Conservation (phyloP, 169 alveolate species). For the Cryptosporidium sp. region DNA sequence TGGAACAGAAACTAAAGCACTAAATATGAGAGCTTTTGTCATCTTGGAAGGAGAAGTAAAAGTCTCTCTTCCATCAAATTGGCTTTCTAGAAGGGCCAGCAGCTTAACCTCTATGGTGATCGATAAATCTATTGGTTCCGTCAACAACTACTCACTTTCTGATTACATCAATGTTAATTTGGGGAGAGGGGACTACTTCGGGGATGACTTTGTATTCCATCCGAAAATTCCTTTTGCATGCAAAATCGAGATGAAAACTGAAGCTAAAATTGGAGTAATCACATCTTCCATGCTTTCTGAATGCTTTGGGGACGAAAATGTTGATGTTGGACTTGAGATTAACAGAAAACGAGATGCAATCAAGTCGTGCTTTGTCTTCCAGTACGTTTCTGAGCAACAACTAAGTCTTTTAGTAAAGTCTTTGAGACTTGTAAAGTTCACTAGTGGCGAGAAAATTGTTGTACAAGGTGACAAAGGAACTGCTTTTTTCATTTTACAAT, state of each 20-base stretch:
- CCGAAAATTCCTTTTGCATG: conserved; percentile 88
- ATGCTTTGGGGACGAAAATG: conserved; percentile 69
- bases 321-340: conserved; percentile 72
- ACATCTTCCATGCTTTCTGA: conserved; percentile 72
- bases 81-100: conserved; percentile 45
- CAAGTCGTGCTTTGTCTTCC: conserved; percentile 72
- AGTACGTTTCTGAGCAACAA: conserved; percentile 73
- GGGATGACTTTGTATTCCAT: conserved; percentile 91
- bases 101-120: conserved; percentile 22
- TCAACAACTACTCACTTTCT: conserved; percentile 28
- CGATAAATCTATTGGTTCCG: conserved; percentile 58
- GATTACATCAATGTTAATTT: conserved; percentile 74
- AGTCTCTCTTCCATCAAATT: conserved; percentile 59
- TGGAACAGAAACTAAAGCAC: conserved; percentile 31
- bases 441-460: conserved; percentile 89
- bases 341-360: conserved; percentile 63
- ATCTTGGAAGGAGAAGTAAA: conserved; percentile 89
- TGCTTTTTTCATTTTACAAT: conserved; percentile 90
- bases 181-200: conserved; percentile 93
- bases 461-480: conserved; percentile 93
- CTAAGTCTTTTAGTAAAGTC: conserved; percentile 63
- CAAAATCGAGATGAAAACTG: conserved; percentile 83
- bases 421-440: conserved; percentile 78
- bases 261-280: conserved; percentile 53
- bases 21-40: conserved; percentile 76